Conservation (phyloP, 2,329 filamentous ascomycete genomes). For the Coniochaeta sp. region DNA sequence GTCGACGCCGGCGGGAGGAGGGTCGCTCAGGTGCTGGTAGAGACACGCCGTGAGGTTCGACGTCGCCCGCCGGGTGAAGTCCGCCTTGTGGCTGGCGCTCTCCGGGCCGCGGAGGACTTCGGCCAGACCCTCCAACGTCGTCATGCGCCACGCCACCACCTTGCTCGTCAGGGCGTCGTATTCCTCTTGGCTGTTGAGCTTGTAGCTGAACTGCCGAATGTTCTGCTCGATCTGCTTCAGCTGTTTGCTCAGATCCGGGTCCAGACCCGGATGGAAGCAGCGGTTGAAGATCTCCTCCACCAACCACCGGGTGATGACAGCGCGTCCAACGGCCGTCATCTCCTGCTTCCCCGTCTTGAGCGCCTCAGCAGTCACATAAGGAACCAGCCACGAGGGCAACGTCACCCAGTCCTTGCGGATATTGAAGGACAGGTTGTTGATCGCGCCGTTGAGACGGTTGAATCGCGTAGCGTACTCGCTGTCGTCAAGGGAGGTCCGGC, state of each 20-base stretch:
- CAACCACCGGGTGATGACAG: constrained; percentile 83
- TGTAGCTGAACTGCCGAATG: constrained; percentile 70
- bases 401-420: constrained; percentile 90
- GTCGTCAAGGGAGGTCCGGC: constrained; percentile 88
- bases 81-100: constrained; percentile 57
- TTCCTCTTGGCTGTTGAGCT: constrained; percentile 73
- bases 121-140: constrained; percentile 85
- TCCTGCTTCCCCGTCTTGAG: constrained; percentile 86
- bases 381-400: constrained; percentile 73
- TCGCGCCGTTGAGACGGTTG: constrained; percentile 83
- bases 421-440: constrained; percentile 91
- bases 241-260: constrained; percentile 65
- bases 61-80: constrained; percentile 65
- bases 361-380: constrained; percentile 77
- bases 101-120: constrained; percentile 59
- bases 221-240: constrained; percentile 84
- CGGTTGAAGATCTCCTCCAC: constrained; percentile 86
- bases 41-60: constrained; percentile 61
- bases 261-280: constrained; percentile 86
- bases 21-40: constrained; percentile 66
- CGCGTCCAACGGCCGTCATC: constrained; percentile 92
- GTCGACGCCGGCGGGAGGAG: constrained; percentile 73
- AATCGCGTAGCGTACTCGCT: constrained; percentile 89
- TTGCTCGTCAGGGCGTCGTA: constrained; percentile 82
- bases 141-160: constrained; percentile 86